These are phyloP conservation scores for Lanmaoa rubissima DNA, from an alignment of 768 basidiomycete genomes.

Conservation along the genomic window DNA sequence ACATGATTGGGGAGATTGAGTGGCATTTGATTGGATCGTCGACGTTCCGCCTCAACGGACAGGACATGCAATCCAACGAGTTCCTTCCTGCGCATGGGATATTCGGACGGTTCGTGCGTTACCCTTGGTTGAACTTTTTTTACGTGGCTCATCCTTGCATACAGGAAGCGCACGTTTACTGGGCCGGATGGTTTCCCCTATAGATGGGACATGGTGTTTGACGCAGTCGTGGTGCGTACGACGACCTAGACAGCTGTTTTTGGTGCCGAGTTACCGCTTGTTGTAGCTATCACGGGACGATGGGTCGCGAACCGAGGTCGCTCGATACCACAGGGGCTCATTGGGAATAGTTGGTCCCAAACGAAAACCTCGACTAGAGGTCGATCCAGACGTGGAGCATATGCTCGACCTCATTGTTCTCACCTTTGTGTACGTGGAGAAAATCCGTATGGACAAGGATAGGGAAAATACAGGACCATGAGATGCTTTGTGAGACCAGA, in stretches of 20 bases:
- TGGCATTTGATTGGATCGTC: conserved; percentile 33
- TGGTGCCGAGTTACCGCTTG: background rate
- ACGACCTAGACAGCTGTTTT: background rate
- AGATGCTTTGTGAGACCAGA: conserved; percentile 1
- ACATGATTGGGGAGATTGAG: conserved; percentile 34
- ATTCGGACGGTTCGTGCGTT: conserved; percentile 18
- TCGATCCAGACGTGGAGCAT: conserved; percentile 18
- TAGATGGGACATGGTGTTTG: conserved; percentile 30
- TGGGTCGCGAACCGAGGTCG: conserved; percentile 10
- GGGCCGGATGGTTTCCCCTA: conserved; percentile 36
- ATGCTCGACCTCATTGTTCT: conserved; percentile 30
- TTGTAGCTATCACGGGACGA: conserved; percentile 24
- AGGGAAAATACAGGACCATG: background rate
- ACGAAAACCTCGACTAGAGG: conserved; percentile 17
- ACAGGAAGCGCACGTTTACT: conserved; percentile 31
- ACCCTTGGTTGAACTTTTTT: background rate
- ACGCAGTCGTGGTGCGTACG: conserved; percentile 15
- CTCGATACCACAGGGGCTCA: conserved; percentile 19
- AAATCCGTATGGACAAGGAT: conserved; percentile 29
- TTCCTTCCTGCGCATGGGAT: conserved; percentile 28
- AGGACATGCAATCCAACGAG: conserved; percentile 22
- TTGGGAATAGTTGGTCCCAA: conserved; percentile 22
- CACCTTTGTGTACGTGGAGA: conserved; percentile 35
- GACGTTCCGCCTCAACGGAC: conserved; percentile 29
- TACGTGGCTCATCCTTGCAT: background rate